Evolutionary conservation across 352 stramenopile species (phyloP).

Genomic region (Albugo laibachii): DNA sequence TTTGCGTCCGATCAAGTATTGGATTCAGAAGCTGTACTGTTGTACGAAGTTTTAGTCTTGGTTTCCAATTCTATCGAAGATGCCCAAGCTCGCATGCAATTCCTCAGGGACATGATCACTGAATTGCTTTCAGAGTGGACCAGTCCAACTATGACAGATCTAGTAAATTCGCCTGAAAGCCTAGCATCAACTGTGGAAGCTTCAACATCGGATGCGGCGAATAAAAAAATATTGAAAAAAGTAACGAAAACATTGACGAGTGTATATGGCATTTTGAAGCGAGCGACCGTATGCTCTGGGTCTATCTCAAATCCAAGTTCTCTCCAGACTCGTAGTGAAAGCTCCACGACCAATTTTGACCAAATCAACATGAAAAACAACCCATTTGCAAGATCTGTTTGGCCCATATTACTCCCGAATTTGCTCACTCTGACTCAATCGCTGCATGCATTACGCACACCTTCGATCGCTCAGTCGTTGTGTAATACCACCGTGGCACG

Average conservation of each 20-base stretch:
- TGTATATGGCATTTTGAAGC: conserved; percentile 56
- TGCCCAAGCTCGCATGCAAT: conserved; percentile 29
- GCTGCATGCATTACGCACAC: conserved; percentile 31
- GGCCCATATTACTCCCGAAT: conserved; percentile 54
- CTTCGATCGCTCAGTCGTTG: conserved; percentile 25
- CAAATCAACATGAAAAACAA: too few relatives aligned
- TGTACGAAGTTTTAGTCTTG: conserved; percentile 68
- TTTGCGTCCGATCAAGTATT: conserved; percentile 49
- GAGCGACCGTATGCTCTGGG: conserved; percentile 10
- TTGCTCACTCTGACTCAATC: conserved; percentile 31
- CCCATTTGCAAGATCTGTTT: conserved; percentile 11
- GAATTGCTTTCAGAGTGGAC: conserved; percentile 43
- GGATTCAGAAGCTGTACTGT: conserved; percentile 49
- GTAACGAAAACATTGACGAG: conserved; percentile 60
- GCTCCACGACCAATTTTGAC: conserved; percentile 15
- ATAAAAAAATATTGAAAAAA: conserved; percentile 24
- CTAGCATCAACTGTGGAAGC: conserved; percentile 35
- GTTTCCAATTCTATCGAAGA: conserved; percentile 65
- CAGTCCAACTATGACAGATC: conserved; percentile 30
- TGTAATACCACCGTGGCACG: conserved; percentile 32
- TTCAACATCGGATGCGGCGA: conserved; percentile 14
- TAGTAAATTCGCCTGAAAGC: conserved; percentile 30
- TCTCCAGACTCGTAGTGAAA: background rate
- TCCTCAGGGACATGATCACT: conserved; percentile 53
- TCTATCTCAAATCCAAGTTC: background rate